Evolutionary conservation across 1,139 yeast species (phyloP), one percentile per base, ranked within the genome.

Genomic region (Sugiyamaella japonica): DNA sequence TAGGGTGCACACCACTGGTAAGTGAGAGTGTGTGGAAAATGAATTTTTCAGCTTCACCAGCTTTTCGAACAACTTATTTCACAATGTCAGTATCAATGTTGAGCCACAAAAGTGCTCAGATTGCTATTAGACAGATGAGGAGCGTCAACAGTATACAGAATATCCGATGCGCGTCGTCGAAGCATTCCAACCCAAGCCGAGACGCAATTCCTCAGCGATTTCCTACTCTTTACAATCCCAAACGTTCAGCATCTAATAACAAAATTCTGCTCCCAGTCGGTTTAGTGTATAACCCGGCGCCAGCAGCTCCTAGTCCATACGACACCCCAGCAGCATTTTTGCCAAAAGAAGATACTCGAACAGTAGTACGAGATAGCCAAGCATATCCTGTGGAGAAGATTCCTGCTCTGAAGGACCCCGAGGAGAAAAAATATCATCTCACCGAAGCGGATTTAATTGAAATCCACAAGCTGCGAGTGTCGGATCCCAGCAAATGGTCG

Each of bases 281-380:
- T 25, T 66, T 75, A 6, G 68, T 68, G 6, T 70, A 70, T 61
- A 73, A 73, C 57, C 78, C 78, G 1, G 70, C 78, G 8, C 74
- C 78, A 2, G 57, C 75, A 6, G 73, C 76, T 37, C 84, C 85
- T 40, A 73, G 82, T 10, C 83, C 85, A 48, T 74, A 81, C 29
- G 73, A 77, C 29, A 89, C 96, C 0, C 95, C 96, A 34, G 79
- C 78, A 59, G 83, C 84, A 3, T 89, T 89, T 67, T 72, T 89
- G 53, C 96, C 96, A 2, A 64, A 71, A 1, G 64, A 70, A 7
- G 95, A 87, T 65, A 82, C 82, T 32, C 79, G 95, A 63, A 77
- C 76, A 56, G 71, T 69, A 1, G 57, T 64, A 31, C 63, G 70
- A 42, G 67, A 68, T 34, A 59, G 58, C 9, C 48, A 64, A 47